These are phyloP conservation scores for Debaryomyces maramus DNA, from an alignment of 805 yeast species.

Conservation along the genomic window DNA sequence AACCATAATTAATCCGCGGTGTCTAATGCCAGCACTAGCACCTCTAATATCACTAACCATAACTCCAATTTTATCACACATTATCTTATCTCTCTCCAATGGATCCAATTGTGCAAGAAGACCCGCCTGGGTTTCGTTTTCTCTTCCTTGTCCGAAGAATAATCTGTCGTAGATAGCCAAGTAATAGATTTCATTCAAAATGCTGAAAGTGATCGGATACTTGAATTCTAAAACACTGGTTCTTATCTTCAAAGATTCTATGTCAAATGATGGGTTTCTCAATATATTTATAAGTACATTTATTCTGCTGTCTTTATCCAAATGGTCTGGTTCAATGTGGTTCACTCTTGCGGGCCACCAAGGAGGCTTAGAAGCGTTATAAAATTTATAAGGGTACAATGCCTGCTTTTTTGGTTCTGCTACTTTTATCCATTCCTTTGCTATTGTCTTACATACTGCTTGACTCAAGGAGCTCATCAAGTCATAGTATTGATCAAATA, in stretches of 20 bases:
- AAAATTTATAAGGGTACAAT: conserved; percentile 58
- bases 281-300: conserved; percentile 45
- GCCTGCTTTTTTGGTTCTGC: conserved; percentile 70
- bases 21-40: conserved; percentile 1
- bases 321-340: conserved; percentile 75
- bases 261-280: conserved; percentile 15
- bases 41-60: conserved; percentile 14
- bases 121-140: conserved; percentile 4
- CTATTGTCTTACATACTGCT: conserved; percentile 53
- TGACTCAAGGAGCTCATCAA: conserved; percentile 23
- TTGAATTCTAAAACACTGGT: conserved; percentile 11
- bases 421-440: conserved; percentile 65
- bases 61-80: conserved; percentile 6
- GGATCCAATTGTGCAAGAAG: conserved; percentile 6
- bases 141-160: conserved; percentile 13
- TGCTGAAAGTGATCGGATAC: conserved; percentile 7
- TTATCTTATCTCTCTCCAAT: conserved; percentile 5
- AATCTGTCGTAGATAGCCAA: conserved; percentile 27
- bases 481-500: conserved; percentile 15
- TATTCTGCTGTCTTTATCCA: conserved; percentile 58
- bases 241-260: conserved; percentile 12
- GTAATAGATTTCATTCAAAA: conserved; percentile 28
- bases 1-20: conserved; percentile 14
- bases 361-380: conserved; percentile 49
- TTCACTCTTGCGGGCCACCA: conserved; percentile 71